Percentiles rank a stretch among this genome's conserved stretches.
phyloP scores from a whole-genome alignment of 2,329 filamentous ascomycete genomes.

The Cladophialophora carrionii region DNA sequence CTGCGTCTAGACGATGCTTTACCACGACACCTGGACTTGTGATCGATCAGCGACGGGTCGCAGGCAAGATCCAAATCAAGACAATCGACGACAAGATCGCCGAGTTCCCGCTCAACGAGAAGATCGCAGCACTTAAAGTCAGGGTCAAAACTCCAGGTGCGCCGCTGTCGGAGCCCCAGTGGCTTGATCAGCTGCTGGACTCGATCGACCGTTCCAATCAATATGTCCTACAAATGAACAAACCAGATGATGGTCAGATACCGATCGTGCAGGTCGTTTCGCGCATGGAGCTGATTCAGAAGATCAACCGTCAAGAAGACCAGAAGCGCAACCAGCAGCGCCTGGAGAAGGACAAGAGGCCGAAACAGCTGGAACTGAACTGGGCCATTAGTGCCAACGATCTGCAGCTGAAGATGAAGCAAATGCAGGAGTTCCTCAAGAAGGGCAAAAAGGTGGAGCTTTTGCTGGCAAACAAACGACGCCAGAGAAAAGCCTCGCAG shows the following conservation, averaged over 20 bases:
- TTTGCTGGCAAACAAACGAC: conserved; percentile 68
- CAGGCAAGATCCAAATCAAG: conserved; percentile 25
- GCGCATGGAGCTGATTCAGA: conserved; percentile 57
- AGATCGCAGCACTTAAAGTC: conserved; percentile 31
- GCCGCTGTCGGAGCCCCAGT: conserved; percentile 30
- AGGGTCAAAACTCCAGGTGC: conserved; percentile 29
- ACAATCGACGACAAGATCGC: conserved; percentile 34
- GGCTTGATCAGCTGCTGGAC: conserved; percentile 42
- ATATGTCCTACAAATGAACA: conserved; percentile 56
- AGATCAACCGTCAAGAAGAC: conserved; percentile 46
- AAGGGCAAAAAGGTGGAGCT: conserved; percentile 79
- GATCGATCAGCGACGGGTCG: conserved; percentile 15
- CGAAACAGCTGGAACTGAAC: conserved; percentile 84
- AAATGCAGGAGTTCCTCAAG: conserved; percentile 68
- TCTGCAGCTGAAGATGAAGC: conserved; percentile 69
- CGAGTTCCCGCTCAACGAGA: conserved; percentile 34
- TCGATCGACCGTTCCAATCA: conserved; percentile 55
- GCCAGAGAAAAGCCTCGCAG: conserved; percentile 61
- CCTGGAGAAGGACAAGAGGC: conserved; percentile 42
- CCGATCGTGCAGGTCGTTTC: conserved; percentile 74
- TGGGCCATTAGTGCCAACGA: conserved; percentile 83
- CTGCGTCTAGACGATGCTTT: conserved; percentile 11
- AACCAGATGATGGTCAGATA: conserved; percentile 42
- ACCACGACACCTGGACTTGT: conserved; percentile 11
- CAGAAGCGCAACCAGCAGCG: conserved; percentile 45